Percentiles rank a stretch among this genome's conserved stretches.
These are phyloP conservation scores for Kazachstania martiniae DNA, from an alignment of 805 yeast species.

Conservation along the genomic window DNA sequence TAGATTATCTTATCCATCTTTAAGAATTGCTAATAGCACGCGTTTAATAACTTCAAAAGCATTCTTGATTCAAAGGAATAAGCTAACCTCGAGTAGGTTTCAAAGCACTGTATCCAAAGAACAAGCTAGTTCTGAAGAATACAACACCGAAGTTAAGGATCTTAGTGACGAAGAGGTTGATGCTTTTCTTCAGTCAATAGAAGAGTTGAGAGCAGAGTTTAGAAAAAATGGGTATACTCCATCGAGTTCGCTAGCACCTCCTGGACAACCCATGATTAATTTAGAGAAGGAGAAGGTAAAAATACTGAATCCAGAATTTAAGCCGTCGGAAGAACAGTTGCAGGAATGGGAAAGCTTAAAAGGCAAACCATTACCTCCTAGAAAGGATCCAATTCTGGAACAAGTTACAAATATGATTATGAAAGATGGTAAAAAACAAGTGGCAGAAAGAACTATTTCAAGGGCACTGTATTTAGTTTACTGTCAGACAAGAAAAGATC, in stretches of 20 bases:
- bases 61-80: no score
- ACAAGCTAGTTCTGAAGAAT: not conserved
- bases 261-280: conserved; percentile 29
- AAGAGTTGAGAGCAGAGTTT: conserved; percentile 30
- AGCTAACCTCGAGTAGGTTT: no score
- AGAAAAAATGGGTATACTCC: conserved; percentile 29
- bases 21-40: no score
- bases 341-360: conserved; percentile 42
- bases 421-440: conserved; percentile 82
- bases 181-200: conserved; percentile 33
- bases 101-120: not conserved
- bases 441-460: conserved; percentile 62
- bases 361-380: conserved; percentile 46
- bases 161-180: conserved; percentile 28
- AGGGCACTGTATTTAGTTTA: conserved; percentile 64
- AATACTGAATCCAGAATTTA: conserved; percentile 27
- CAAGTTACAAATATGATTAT: conserved; percentile 79
- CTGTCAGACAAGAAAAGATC: conserved; percentile 60
- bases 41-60: no score
- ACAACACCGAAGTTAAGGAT: no score
- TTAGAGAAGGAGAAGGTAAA: conserved; percentile 18
- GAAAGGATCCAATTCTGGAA: conserved; percentile 59
- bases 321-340: conserved; percentile 56
- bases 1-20: no score
- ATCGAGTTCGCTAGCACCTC: conserved; percentile 32